Percentiles rank a stretch among this genome's conserved stretches.
Evolutionary conservation across 208 protist species (phyloP).

Genomic region (Novymonas esmeraldas): DNA sequence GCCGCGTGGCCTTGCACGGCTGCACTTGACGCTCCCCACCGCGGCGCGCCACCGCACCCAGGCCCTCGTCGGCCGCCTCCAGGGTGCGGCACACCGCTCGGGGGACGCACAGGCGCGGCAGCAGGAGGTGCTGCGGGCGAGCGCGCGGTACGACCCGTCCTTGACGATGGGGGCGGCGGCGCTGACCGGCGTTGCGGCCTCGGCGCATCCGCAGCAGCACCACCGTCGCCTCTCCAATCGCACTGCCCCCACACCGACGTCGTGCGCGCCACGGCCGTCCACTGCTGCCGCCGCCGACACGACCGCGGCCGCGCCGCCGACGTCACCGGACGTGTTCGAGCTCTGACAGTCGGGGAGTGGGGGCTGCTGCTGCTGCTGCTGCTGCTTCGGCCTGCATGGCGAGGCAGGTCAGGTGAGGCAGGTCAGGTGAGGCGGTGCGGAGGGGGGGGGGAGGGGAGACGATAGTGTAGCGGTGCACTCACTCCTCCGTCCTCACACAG

Average conservation of each 20-base stretch:
- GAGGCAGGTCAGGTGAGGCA: no score
- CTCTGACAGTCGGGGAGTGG: constrained; percentile 4
- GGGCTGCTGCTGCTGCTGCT: no score
- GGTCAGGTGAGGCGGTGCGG: no score
- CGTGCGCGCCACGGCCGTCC: neutral
- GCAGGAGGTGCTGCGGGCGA: constrained; percentile 22
- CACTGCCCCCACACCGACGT: neutral
- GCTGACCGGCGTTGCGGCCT: constrained; percentile 23
- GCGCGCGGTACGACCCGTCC: constrained; percentile 17
- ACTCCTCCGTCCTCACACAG: no score
- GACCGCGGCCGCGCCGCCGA: neutral
- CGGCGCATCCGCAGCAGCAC: constrained; percentile 23
- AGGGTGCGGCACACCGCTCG: constrained; percentile 19
- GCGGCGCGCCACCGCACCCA: constrained; percentile 42
- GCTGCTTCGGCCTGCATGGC: no score
- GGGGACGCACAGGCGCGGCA: neutral
- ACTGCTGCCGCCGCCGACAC: neutral
- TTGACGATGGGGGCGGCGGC: constrained; percentile 24
- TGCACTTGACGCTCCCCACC: constrained; percentile 43
- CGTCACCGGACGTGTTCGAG: constrained; percentile 6
- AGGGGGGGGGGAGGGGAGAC: no score
- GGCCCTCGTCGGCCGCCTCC: constrained; percentile 58
- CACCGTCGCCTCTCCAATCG: constrained; percentile 19
- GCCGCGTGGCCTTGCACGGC: constrained; percentile 16
- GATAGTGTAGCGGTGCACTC: no score